A percentile compares a stretch with the other conserved stretches of the same genome.
These are phyloP conservation scores for Nakazawaea populi DNA, from an alignment of 805 yeast species.

Conservation along the genomic window DNA sequence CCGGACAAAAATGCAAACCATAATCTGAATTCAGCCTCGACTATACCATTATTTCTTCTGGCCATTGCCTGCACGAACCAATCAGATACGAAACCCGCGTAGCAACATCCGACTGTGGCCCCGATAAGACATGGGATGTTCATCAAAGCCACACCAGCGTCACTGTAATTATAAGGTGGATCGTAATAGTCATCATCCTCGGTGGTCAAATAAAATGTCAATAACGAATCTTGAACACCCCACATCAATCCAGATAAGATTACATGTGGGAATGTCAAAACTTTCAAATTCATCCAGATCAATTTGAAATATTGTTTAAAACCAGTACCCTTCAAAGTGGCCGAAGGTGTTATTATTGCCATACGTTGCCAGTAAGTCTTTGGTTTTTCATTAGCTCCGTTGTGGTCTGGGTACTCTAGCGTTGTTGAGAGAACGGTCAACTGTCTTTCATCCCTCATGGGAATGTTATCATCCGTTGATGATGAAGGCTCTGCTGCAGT, in stretches of 20 bases:
- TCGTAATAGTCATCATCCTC: slow-evolving; percentile 64
- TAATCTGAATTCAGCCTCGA: slow-evolving; percentile 61
- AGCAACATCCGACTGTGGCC: slow-evolving; percentile 59
- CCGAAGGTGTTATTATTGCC: slow-evolving; percentile 28
- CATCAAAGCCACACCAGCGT: slow-evolving; percentile 69
- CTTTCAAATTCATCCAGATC: slow-evolving; percentile 20
- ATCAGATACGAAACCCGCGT: slow-evolving; percentile 58
- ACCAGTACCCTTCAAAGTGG: slow-evolving; percentile 31
- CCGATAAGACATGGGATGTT: slow-evolving; percentile 66
- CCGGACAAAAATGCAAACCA: slow-evolving; percentile 53
- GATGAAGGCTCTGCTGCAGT: slow-evolving; percentile 2
- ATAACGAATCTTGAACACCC: slow-evolving; percentile 76
- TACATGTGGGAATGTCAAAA: slow-evolving; percentile 50
- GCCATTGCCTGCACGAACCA: slow-evolving; percentile 57
- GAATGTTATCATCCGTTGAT: slow-evolving; percentile 1
- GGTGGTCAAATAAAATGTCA: slow-evolving; percentile 68
- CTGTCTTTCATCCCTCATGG: slow-evolving; percentile 7
- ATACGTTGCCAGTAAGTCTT: slow-evolving; percentile 25
- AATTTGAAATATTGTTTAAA: slow-evolving; percentile 34
- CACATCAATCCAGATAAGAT: slow-evolving; percentile 65
- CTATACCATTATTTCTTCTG: slow-evolving; percentile 51
- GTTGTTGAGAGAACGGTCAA: slow-evolving; percentile 2
- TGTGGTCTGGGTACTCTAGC: slow-evolving; percentile 10
- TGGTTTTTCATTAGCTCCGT: slow-evolving; percentile 24
- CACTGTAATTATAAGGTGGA: slow-evolving; percentile 60